These are phyloP conservation scores for Lentinula sp. DNA, from an alignment of 768 basidiomycete genomes.

Conservation along the genomic window DNA sequence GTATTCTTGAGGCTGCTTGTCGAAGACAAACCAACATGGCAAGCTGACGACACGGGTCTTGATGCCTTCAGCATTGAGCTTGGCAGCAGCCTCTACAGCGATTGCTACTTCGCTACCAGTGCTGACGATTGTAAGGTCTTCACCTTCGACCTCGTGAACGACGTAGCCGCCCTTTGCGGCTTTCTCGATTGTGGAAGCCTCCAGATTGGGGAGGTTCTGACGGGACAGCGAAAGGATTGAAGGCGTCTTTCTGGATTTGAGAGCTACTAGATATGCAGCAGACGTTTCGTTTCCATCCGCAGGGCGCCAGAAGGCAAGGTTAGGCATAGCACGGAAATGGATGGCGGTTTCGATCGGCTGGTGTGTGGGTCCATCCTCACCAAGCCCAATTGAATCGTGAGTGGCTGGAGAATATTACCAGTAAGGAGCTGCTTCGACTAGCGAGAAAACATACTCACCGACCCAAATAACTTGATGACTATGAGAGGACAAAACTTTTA, in stretches of 20 bases:
- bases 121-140: conserved; percentile 86
- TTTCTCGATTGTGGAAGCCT: conserved; percentile 78
- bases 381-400: conserved; percentile 89
- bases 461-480: conserved; percentile 91
- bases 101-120: conserved; percentile 88
- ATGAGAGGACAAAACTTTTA: background rate
- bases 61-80: conserved; percentile 71
- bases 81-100: conserved; percentile 78
- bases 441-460: conserved; percentile 40
- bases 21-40: conserved; percentile 88
- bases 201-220: conserved; percentile 91
- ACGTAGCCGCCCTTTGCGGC: conserved; percentile 87
- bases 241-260: conserved; percentile 71
- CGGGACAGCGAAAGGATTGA: conserved; percentile 80
- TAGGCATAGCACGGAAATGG: conserved; percentile 85
- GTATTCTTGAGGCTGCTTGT: conserved; percentile 77
- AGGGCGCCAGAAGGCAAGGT: conserved; percentile 88
- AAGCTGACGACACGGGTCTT: conserved; percentile 81
- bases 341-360: conserved; percentile 89
- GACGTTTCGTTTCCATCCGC: conserved; percentile 98
- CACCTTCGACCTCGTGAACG: conserved; percentile 69
- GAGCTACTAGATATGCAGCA: conserved; percentile 78
- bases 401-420: conserved; percentile 49
- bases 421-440: background rate
- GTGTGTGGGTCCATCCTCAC: conserved; percentile 95